A percentile compares a stretch with the other conserved stretches of the same genome.
Conservation (phyloP, 768 basidiomycete species). For the Phlegmacium glaucopus region DNA sequence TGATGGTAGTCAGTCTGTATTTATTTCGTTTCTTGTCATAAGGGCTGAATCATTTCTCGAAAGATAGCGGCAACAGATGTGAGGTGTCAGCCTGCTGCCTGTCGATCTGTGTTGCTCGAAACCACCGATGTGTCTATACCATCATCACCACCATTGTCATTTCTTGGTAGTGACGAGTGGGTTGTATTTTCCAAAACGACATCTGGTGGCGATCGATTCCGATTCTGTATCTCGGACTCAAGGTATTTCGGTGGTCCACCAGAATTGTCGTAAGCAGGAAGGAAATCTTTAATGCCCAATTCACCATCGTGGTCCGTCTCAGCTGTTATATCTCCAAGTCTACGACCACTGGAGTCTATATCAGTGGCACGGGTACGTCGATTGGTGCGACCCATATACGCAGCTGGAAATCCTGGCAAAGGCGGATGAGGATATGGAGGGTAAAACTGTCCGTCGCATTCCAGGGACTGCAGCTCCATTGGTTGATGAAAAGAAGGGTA, state of each 20-base stretch:
- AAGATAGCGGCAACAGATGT: too few relatives aligned
- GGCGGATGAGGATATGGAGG: constrained; percentile 7
- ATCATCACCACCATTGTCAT: too few relatives aligned
- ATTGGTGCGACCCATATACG: constrained; percentile 2
- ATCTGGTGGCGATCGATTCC: not conserved
- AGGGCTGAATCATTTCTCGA: too few relatives aligned
- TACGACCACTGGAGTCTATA: constrained; percentile 38
- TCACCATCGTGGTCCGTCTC: constrained; percentile 27
- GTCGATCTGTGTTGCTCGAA: too few relatives aligned
- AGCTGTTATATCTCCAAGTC: constrained; percentile 5
- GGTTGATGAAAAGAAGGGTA: constrained; percentile 8
- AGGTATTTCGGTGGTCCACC: constrained; percentile 47
- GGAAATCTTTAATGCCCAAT: constrained; percentile 38
- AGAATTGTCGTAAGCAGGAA: constrained; percentile 44
- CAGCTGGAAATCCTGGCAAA: constrained; percentile 9
- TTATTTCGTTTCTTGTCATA: too few relatives aligned
- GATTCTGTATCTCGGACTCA: constrained; percentile 5
- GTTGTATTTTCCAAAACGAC: too few relatives aligned
- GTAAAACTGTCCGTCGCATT: constrained; percentile 1
- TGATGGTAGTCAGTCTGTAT: too few relatives aligned
- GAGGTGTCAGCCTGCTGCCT: too few relatives aligned
- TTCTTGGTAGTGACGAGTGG: too few relatives aligned
- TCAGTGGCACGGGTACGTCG: constrained; percentile 30
- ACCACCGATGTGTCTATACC: too few relatives aligned
- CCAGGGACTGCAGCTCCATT: constrained; percentile 7